Conservation (phyloP, 83 land plant genomes). For the Picea engelmannii region DNA sequence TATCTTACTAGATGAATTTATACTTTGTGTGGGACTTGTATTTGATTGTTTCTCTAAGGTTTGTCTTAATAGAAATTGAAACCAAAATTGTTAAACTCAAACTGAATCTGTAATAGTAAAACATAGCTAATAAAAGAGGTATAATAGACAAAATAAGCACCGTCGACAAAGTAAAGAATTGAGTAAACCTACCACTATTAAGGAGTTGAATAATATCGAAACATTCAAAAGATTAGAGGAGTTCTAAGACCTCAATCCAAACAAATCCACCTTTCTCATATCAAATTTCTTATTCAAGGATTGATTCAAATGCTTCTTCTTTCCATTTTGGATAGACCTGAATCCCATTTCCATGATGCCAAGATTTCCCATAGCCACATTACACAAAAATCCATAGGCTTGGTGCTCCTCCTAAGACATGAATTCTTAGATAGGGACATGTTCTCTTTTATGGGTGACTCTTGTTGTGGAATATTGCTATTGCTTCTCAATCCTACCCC, state of each 20-base stretch:
- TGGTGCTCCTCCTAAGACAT: background rate
- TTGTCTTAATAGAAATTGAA: too few species aligned
- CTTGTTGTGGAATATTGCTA: background rate
- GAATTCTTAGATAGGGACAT: background rate
- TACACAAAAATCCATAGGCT: background rate
- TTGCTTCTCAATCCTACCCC: conserved; percentile 10
- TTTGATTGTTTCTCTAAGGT: too few species aligned
- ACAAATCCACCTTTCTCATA: background rate
- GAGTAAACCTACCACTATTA: background rate
- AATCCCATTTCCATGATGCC: background rate
- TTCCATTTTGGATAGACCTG: background rate
- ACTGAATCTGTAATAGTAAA: too few species aligned
- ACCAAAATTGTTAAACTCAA: too few species aligned
- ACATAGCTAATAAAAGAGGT: too few species aligned
- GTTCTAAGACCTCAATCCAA: background rate
- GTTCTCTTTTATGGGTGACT: conserved; percentile 11
- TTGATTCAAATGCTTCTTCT: background rate
- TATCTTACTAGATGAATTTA: too few species aligned
- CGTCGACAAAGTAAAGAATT: too few species aligned
- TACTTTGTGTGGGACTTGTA: too few species aligned
- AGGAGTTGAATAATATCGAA: background rate
- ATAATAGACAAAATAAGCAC: too few species aligned
- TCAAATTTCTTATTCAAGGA: conserved; percentile 3
- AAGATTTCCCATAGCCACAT: background rate
- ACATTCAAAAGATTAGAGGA: background rate